Base-by-base conservation (phyloP, 2,329 filamentous ascomycete species). In the Aaosphaeria arxii region DNA sequence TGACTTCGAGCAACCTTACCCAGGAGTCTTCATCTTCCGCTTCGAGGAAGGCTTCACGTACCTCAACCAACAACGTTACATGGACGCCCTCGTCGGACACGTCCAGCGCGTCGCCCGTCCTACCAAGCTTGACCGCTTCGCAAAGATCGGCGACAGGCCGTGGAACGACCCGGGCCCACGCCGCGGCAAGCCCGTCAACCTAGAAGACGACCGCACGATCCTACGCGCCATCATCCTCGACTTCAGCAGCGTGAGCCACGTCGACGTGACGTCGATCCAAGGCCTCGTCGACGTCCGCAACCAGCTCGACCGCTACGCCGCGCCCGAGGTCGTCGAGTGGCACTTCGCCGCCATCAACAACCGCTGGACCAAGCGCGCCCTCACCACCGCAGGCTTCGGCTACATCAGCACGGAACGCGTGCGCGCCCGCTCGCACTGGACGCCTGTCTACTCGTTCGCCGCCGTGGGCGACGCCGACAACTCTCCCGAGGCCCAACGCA, bases 11-110 rank as follows among this genome's bases (percentile, higher is more conserved):
- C 83, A 83, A 46, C 91, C 94, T 1, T 89, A 94, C 61, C 92
- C 92, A 0, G 94, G 94, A 45, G 81, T 99, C 56, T 95, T 97
- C 72, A 95, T 97, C 63, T 97, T 95, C 75, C 85, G 92, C 40
- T 96, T 97, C 71, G 87, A 88, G 0, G 92, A 97, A 73, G 89
- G 91, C 40, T 96, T 95, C 78, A 95, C 94, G 72, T 99, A 97
- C 63, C 90, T 92, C 51, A 99, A 96, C 59, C 91, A 91, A 17
- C 89, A 89, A 62, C 86, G 89, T 66, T 91, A 95, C 55, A 82
- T 96, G 48, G 91, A 96, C 62, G 83, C 89, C 62, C 64, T 78
- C 43, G 63, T 71, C 1, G 54, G 68, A 4, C 59, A 63, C 5
- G 74, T 77, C n/a, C 74, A 77, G 53, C 60, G 66, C 40, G 74